Evolutionary conservation across 1,284 basidiomycete species (phyloP).

Genomic region (Omphalotus olearius): DNA sequence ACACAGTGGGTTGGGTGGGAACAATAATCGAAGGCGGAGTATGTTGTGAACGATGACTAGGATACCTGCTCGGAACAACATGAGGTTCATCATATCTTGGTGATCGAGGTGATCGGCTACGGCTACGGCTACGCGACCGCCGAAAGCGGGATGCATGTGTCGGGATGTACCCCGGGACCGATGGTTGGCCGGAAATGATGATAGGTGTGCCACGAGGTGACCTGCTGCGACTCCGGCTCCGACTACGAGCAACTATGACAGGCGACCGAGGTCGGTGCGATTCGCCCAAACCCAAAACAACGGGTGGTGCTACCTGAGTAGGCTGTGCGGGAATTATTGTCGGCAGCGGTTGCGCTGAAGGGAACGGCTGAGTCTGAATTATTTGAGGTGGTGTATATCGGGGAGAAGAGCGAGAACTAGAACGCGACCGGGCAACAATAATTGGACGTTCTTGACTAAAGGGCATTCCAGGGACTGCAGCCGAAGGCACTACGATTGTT

Average conservation of each 20-base stretch:
- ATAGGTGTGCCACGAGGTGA: conserved; percentile 1
- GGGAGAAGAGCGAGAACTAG: conserved; percentile 9
- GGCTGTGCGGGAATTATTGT: conserved; percentile 2
- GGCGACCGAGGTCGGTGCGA: conserved; percentile 2
- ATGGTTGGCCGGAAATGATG: background rate
- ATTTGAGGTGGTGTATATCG: conserved; percentile 5
- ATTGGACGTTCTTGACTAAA: no score
- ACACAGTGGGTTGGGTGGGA: background rate
- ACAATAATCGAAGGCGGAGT: conserved; percentile 7
- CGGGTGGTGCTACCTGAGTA: background rate
- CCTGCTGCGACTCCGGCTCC: conserved; percentile 3
- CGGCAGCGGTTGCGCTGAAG: background rate
- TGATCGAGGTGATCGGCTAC: conserved; percentile 8
- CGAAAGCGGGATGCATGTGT: background rate
- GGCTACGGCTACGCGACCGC: background rate
- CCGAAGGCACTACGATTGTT: conserved; percentile 1
- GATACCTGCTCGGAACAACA: background rate
- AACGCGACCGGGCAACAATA: conserved; percentile 6
- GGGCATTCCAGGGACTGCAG: conserved; percentile 1
- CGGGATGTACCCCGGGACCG: background rate
- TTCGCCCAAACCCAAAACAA: background rate
- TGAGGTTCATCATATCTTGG: conserved; percentile 2
- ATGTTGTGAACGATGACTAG: conserved; percentile 4
- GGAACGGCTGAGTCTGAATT: background rate
- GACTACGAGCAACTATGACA: conserved; percentile 5